These are phyloP conservation scores for Neoconidiobolus thromboides DNA, from an alignment of 371 early-diverging fungal species.

Conservation along the genomic window DNA sequence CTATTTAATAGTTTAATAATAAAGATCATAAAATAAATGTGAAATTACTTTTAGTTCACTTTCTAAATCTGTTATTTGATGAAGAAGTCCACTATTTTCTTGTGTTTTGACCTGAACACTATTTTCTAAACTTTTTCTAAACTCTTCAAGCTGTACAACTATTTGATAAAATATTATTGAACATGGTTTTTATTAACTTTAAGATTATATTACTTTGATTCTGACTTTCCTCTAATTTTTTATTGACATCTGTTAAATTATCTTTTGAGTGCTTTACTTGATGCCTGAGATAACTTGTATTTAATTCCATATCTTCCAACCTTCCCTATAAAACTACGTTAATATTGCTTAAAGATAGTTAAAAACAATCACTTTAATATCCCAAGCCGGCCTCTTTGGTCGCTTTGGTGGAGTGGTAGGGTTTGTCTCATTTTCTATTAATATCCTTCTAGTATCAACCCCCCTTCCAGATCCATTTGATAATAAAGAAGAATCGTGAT, in stretches of 20 bases:
- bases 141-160: background rate
- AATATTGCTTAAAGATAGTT: background rate
- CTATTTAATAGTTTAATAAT: conserved; percentile 23
- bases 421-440: background rate
- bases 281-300: conserved; percentile 12
- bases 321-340: conserved; percentile 22
- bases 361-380: background rate
- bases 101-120: too few relatives aligned
- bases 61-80: conserved; percentile 17
- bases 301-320: conserved; percentile 31
- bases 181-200: background rate
- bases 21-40: conserved; percentile 21
- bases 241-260: conserved; percentile 12
- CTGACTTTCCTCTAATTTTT: conserved; percentile 13
- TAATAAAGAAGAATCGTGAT: too few relatives aligned
- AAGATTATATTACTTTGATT: conserved; percentile 12
- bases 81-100: background rate
- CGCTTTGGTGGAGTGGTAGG: background rate
- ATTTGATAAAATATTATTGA: background rate
- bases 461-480: background rate
- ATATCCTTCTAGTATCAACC: background rate
- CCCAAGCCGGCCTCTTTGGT: background rate
- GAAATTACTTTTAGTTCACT: conserved; percentile 16
- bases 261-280: conserved; percentile 14
- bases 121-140: too few relatives aligned